Percentiles rank a stretch among this genome's conserved stretches.
Conservation (phyloP, 1,139 yeast species). For the Pichia sp. region DNA sequence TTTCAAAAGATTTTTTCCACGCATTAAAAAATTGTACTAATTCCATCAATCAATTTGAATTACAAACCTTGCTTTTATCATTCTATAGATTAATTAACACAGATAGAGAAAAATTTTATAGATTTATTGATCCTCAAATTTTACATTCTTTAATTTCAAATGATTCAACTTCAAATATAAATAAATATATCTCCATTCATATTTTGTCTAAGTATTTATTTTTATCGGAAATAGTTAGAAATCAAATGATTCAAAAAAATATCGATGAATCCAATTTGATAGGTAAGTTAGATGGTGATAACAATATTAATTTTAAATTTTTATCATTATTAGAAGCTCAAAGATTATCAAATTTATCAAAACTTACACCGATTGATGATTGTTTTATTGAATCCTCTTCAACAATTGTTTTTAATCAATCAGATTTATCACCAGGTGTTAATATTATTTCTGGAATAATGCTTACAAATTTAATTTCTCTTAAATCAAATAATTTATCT, state of each 20-base stretch:
- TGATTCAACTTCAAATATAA: constrained; percentile 28
- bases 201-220: constrained; percentile 50
- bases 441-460: constrained; percentile 69
- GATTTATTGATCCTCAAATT: constrained; percentile 47
- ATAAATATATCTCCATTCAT: constrained; percentile 50
- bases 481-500: constrained; percentile 19
- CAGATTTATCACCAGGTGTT: constrained; percentile 42
- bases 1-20: constrained; percentile 35
- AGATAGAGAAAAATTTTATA: constrained; percentile 49
- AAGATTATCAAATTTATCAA: constrained; percentile 48
- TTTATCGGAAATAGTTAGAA: constrained; percentile 52
- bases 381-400: constrained; percentile 9
- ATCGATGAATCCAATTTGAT: constrained; percentile 24
- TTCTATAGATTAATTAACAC: constrained; percentile 53
- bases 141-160: constrained; percentile 39
- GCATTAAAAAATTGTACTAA: constrained; percentile 17
- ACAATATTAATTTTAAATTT: constrained; percentile 47
- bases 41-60: constrained; percentile 32
- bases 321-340: constrained; percentile 65
- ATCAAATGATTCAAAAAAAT: constrained; percentile 39
- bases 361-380: constrained; percentile 14
- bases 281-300: constrained; percentile 45
- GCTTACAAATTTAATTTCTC: constrained; percentile 43
- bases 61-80: constrained; percentile 50
- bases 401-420: constrained; percentile 25